Percentiles rank a stretch among this genome's conserved stretches.
Evolutionary conservation across 352 stramenopile species (phyloP).

Genomic region (Phytophthora ramorum): DNA sequence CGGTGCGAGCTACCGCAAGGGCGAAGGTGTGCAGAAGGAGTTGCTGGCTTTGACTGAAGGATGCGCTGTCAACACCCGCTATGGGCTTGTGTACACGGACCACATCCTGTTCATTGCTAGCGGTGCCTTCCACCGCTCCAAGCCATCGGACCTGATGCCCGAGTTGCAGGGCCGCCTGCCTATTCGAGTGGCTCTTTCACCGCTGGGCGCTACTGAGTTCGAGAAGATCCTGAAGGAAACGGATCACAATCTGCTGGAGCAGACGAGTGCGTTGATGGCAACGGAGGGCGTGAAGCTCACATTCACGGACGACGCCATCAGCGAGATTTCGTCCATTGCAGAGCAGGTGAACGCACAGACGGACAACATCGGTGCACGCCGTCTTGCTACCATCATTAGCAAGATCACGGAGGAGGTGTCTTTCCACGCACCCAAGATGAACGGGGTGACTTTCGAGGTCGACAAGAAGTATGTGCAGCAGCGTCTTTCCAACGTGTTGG

Average conservation of each 20-base stretch:
- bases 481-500: conserved; percentile 93
- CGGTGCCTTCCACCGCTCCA: conserved; percentile 97
- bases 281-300: conserved; percentile 95
- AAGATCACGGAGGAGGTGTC: conserved; percentile 98
- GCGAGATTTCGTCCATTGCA: conserved; percentile 96
- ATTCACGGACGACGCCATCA: conserved; percentile 96
- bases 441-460: conserved; percentile 84
- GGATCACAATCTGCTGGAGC: conserved; percentile 95
- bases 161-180: conserved; percentile 98
- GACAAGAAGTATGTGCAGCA: conserved; percentile 94
- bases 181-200: conserved; percentile 97
- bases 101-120: conserved; percentile 99
- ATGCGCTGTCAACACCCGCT: conserved; percentile 94
- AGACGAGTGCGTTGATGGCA: conserved; percentile 96
- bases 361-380: conserved; percentile 98
- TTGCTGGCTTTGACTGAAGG: conserved; percentile 98
- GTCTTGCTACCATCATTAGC: conserved; percentile 97
- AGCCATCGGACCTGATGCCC: conserved; percentile 97
- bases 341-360: conserved; percentile 95
- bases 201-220: conserved; percentile 97
- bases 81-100: conserved; percentile 96
- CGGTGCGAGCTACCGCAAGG: conserved; percentile 91
- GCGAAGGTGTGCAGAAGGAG: conserved; percentile 99
- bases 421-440: conserved; percentile 96
- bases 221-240: conserved; percentile 98